Percentiles rank a stretch among this genome's conserved stretches.
phyloP scores from a whole-genome alignment of 2,329 filamentous ascomycete species.

The Lecanosticta acicola region DNA sequence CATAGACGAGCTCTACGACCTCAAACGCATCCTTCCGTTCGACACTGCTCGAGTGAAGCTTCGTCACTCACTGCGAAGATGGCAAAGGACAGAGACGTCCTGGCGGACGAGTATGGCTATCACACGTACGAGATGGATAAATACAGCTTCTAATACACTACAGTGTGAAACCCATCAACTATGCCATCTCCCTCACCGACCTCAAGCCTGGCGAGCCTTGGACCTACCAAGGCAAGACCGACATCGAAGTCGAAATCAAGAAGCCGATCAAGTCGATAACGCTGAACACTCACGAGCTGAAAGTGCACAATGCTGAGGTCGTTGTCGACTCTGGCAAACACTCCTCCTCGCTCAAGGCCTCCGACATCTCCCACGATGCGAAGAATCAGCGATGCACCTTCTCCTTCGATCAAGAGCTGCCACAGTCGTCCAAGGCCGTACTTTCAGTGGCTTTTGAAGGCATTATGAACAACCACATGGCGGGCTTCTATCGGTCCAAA shows the following conservation, averaged over 20 bases:
- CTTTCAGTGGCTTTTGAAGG: slow-evolving; percentile 71
- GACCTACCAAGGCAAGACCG: slow-evolving; percentile 80
- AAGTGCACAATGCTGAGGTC: slow-evolving; percentile 63
- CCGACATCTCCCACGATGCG: slow-evolving; percentile 70
- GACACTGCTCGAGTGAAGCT: slow-evolving; percentile 27
- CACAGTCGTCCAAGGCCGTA: slow-evolving; percentile 58
- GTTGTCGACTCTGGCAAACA: slow-evolving; percentile 54
- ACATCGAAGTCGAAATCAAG: slow-evolving; percentile 68
- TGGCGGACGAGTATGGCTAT: slow-evolving; percentile 38
- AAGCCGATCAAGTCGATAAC: slow-evolving; percentile 69
- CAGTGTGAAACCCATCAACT: slow-evolving; percentile 78
- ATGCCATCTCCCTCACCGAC: slow-evolving; percentile 73
- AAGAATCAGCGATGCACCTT: slow-evolving; percentile 79
- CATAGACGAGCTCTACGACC: no score
- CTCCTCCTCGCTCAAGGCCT: slow-evolving; percentile 54
- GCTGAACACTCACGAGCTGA: slow-evolving; percentile 80
- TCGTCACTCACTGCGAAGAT: slow-evolving; percentile 34
- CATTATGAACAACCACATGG: slow-evolving; percentile 87
- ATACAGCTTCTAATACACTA: neutral
- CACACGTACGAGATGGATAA: neutral
- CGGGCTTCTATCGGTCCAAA: slow-evolving; percentile 87
- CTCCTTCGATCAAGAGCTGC: slow-evolving; percentile 66
- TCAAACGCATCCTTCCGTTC: neutral
- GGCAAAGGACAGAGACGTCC: slow-evolving; percentile 44
- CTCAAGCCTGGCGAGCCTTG: slow-evolving; percentile 67